Evolutionary conservation across 1,139 yeast species (phyloP), one percentile per base, ranked within the genome.

Genomic region (Scheffersomyces illinoinensis): DNA sequence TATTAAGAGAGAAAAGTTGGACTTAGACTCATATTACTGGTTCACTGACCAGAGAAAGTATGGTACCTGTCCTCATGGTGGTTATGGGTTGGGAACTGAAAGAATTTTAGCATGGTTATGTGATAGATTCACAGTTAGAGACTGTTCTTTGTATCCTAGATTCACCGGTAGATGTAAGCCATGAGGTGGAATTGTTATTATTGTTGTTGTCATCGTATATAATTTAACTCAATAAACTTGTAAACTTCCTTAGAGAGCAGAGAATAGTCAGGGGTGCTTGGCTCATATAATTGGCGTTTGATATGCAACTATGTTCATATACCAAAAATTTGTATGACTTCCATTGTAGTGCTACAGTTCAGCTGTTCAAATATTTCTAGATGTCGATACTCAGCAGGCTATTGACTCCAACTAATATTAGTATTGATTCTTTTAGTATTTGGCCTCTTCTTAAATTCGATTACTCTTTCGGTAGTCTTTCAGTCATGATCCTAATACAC

Each of bases 51-150:
- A 90, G 80, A 89, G 99, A 79, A 90, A 90, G 78, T 93, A 96
- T 77, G 99, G 99, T 75, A 89, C 98, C 26, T 91, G 92, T 78
- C 98, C 98, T 54, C 99, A 95, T 73, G 99, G 99, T 76, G 99
- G 99, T 66, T 95, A 95, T 79, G 99, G 99, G 70, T 79, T 95
- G 66, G 99, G 99, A 66, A 91, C 98, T 55, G 99, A 95, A 82
- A 91, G 99, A 80, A 91, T 95, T 70, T 84, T 95, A 68, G 99
- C 99, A 49, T 95, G 99, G 99, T 85, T 95, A 74, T 93, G 98
- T 81, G 90, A 93, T 85, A 86, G 99, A 78, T 95, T 88, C 82
- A 96, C 99, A 50, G 98, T 95, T 63, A 90, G 98, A 82, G 99
- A 95, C 76, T 95, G 99, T 78, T 90, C 97, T 47, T 84, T 96